These are phyloP conservation scores for Ceratocystiopsis minuta DNA, from an alignment of 2,329 filamentous ascomycete genomes.

Conservation along the genomic window DNA sequence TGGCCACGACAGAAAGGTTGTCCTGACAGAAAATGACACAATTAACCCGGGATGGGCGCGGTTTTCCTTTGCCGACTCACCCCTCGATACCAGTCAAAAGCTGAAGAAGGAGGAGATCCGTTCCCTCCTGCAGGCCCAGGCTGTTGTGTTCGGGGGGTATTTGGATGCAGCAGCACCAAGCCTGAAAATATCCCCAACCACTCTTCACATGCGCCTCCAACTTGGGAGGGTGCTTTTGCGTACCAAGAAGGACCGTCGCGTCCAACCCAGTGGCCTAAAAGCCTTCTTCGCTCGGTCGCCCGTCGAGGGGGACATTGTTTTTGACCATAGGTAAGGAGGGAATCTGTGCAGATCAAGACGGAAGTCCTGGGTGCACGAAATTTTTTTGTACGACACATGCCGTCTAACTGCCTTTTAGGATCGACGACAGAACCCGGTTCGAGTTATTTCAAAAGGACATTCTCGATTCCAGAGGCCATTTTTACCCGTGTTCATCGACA, in stretches of 20 bases:
- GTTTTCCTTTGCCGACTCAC: neutral
- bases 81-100: no score
- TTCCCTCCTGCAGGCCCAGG: neutral
- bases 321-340: slow-evolving; percentile 3
- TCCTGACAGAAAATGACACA: neutral
- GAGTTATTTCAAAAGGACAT: neutral
- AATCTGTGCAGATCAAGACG: neutral
- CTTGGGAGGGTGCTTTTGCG: neutral
- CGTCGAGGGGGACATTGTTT: neutral
- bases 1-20: neutral
- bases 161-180: no score
- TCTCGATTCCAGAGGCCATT: neutral
- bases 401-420: slow-evolving; percentile 1
- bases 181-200: no score
- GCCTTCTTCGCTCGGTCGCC: neutral
- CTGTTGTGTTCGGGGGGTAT: neutral
- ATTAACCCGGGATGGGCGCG: neutral
- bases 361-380: no score
- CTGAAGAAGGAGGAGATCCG: no score
- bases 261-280: neutral
- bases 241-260: neutral
- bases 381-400: neutral
- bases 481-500: slow-evolving; percentile 5
- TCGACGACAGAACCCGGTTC: slow-evolving; percentile 4
- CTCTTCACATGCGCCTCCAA: neutral